Evolutionary conservation across 148 eudicot genomes (phyloP).

Genomic region (Heliamphora exappendiculata): DNA sequence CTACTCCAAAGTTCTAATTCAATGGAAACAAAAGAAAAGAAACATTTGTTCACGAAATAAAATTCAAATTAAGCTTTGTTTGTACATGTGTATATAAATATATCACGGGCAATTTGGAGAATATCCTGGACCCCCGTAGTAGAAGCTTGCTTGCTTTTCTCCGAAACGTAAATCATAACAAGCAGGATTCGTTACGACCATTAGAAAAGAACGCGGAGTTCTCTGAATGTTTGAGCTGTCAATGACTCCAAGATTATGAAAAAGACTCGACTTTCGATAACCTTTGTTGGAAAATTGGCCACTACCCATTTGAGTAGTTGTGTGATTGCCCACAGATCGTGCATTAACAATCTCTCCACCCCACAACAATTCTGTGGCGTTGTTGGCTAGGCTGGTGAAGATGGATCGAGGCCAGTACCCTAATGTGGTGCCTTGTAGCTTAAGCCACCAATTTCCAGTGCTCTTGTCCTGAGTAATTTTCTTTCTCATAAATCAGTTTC

Average conservation of each 20-base stretch:
- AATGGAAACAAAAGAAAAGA: too few species aligned
- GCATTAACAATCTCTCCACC: constrained; percentile 5
- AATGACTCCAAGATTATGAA: background rate
- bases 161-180: background rate
- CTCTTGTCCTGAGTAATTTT: background rate
- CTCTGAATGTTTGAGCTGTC: background rate
- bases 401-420: background rate
- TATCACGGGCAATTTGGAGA: background rate
- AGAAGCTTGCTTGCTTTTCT: background rate
- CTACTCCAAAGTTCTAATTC: too few species aligned
- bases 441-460: constrained; percentile 14
- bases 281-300: background rate
- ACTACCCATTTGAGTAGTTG: constrained; percentile 10
- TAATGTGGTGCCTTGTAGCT: background rate
- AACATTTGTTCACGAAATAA: too few species aligned
- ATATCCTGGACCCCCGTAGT: constrained; percentile 8
- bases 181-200: background rate
- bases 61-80: too few species aligned
- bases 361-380: background rate
- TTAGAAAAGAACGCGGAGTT: background rate
- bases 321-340: background rate
- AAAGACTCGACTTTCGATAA: background rate
- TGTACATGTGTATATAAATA: too few species aligned
- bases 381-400: background rate
- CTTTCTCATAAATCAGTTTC: too few species aligned